phyloP scores from a whole-genome alignment of 257 asterid genomes.

The Solanum arcanum region DNA sequence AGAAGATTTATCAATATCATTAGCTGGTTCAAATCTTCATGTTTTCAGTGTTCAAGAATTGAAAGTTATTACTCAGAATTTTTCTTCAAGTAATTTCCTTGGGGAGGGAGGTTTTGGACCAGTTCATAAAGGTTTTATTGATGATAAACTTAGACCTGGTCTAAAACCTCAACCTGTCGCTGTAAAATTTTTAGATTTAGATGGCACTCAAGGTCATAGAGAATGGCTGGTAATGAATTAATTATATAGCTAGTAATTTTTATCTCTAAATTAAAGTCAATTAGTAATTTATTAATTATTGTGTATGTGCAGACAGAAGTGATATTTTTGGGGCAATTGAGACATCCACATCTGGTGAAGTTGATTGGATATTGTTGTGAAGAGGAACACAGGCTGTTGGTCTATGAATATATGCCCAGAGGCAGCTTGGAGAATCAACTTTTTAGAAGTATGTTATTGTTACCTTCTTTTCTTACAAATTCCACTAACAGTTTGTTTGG shows the following conservation, averaged over 20 bases:
- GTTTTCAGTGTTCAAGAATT: slow-evolving; percentile 73
- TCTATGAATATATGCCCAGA: slow-evolving; percentile 87
- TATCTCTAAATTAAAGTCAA: too few species aligned
- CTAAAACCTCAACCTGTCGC: slow-evolving; percentile 95
- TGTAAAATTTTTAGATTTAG: slow-evolving; percentile 78
- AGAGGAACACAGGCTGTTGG: slow-evolving; percentile 87
- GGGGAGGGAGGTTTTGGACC: slow-evolving; percentile 99
- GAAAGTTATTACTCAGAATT: slow-evolving; percentile 64
- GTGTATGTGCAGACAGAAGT: slow-evolving; percentile 56
- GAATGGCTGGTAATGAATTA: slow-evolving; percentile 46
- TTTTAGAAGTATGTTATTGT: slow-evolving; percentile 52
- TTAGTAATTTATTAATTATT: too few species aligned
- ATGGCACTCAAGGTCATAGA: slow-evolving; percentile 80
- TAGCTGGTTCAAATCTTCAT: slow-evolving; percentile 65
- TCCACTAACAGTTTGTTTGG: neutral
- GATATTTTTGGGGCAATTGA: slow-evolving; percentile 71
- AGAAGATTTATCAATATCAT: slow-evolving; percentile 65
- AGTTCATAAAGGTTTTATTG: slow-evolving; percentile 90
- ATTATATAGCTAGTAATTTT: too few species aligned
- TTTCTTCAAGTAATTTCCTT: slow-evolving; percentile 65
- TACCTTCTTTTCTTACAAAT: neutral
- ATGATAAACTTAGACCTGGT: slow-evolving; percentile 69
- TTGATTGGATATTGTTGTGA: slow-evolving; percentile 91
- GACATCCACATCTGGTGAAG: slow-evolving; percentile 80
- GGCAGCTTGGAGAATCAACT: slow-evolving; percentile 95